Conservation (phyloP, 768 basidiomycete species). For the Mycena chlorophos region DNA sequence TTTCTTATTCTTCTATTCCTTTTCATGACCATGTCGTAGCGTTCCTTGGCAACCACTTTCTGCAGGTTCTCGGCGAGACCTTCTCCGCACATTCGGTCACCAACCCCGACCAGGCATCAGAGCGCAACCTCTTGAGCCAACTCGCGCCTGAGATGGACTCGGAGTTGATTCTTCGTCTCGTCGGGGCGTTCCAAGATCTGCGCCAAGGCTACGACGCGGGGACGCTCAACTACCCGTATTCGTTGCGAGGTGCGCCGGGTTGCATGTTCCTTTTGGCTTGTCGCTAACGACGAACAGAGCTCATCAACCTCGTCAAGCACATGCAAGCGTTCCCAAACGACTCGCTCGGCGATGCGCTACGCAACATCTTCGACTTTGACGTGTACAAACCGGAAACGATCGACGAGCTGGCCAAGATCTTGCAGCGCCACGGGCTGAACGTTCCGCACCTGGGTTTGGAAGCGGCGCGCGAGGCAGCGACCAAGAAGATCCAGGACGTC, state of each 20-base stretch:
- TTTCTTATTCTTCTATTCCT: neutral
- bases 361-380: conserved; percentile 73
- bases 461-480: conserved; percentile 54
- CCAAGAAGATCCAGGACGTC: conserved; percentile 56
- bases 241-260: conserved; percentile 52
- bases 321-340: conserved; percentile 62
- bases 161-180: conserved; percentile 55
- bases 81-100: conserved; percentile 67
- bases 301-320: conserved; percentile 66
- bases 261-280: neutral
- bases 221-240: conserved; percentile 64
- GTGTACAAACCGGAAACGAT: conserved; percentile 66
- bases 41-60: conserved; percentile 72
- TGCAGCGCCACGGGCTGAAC: conserved; percentile 60
- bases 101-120: conserved; percentile 69
- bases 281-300: conserved; percentile 38
- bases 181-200: conserved; percentile 65
- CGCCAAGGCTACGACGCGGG: conserved; percentile 59
- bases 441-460: conserved; percentile 57
- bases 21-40: conserved; percentile 36
- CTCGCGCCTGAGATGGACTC: conserved; percentile 60
- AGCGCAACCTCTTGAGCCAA: conserved; percentile 56
- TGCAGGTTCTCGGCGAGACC: conserved; percentile 70
- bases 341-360: conserved; percentile 54
- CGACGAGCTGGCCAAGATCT: conserved; percentile 56